Percentiles rank a stretch among this genome's conserved stretches.
Conservation (phyloP, 148 eudicot genomes). For the Amaranthus cruentus region DNA sequence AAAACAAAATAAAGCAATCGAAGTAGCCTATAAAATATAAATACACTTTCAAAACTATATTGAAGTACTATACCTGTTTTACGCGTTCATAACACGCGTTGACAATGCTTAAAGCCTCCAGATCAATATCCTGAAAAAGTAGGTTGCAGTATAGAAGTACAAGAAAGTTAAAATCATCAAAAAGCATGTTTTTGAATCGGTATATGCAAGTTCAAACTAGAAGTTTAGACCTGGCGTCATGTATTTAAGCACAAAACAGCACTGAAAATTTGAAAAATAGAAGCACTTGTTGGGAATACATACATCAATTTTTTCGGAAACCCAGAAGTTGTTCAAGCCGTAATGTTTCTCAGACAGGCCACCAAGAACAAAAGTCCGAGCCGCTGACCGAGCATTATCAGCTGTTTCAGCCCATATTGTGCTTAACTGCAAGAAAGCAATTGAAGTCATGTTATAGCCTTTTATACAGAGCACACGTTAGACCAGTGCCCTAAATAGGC, state of each 20-base stretch:
- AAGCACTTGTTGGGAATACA: constrained; percentile 16
- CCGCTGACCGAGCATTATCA: constrained; percentile 87
- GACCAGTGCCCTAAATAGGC: neutral
- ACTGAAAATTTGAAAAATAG: neutral
- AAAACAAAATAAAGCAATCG: constrained; percentile 15
- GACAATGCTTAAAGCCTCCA: constrained; percentile 63
- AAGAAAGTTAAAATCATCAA: neutral
- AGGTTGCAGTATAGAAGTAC: constrained; percentile 2
- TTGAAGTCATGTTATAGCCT: neutral
- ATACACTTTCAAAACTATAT: neutral
- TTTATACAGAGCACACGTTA: neutral
- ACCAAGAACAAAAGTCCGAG: constrained; percentile 73
- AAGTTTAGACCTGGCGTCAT: neutral
- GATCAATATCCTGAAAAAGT: constrained; percentile 59
- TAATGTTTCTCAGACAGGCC: constrained; percentile 81
- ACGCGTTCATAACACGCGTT: constrained; percentile 72
- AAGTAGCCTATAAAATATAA: constrained; percentile 2
- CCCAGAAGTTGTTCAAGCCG: constrained; percentile 79
- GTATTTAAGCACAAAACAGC: neutral
- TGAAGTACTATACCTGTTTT: constrained; percentile 50
- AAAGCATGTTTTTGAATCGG: neutral
- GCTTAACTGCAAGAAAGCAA: constrained; percentile 54
- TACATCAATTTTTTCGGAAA: constrained; percentile 61
- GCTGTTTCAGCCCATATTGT: constrained; percentile 92
- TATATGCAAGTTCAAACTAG: neutral